Evolutionary conservation across 2,329 filamentous ascomycete genomes (phyloP).

Genomic region (Nigrospora sphaerica): DNA sequence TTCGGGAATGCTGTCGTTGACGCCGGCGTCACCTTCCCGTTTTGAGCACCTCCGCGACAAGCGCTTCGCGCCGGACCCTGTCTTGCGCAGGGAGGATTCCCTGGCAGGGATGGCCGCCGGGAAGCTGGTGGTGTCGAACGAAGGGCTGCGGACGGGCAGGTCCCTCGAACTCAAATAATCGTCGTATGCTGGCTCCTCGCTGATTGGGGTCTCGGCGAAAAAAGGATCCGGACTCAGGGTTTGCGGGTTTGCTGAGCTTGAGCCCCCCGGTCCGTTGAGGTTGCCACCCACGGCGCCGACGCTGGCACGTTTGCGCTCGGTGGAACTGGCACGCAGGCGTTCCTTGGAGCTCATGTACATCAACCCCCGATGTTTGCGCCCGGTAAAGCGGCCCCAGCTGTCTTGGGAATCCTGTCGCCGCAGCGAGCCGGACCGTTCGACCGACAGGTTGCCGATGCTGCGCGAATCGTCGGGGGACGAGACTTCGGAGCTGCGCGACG

Average conservation of each 20-base stretch:
- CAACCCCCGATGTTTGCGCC: conserved; percentile 48
- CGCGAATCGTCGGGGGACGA: conserved; percentile 51
- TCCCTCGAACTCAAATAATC: conserved; percentile 9
- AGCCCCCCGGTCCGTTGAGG: conserved; percentile 28
- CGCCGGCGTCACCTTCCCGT: conserved; percentile 32
- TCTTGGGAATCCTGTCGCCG: conserved; percentile 48
- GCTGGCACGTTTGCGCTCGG: conserved; percentile 51
- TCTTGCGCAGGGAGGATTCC: conserved; percentile 61
- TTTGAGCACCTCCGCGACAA: conserved; percentile 45
- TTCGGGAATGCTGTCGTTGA: conserved; percentile 35
- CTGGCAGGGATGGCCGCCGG: conserved; percentile 49
- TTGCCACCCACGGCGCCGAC: conserved; percentile 30
- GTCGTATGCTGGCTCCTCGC: conserved; percentile 40
- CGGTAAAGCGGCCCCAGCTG: conserved; percentile 54
- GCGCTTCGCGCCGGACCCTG: conserved; percentile 44
- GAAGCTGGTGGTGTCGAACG: conserved; percentile 13
- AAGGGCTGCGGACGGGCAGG: conserved; percentile 11
- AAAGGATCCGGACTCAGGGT: conserved; percentile 36
- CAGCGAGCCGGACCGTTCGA: conserved; percentile 51
- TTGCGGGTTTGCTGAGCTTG: conserved; percentile 9
- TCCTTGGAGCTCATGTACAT: conserved; percentile 73
- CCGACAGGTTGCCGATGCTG: conserved; percentile 58
- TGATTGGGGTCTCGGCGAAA: conserved; percentile 46
- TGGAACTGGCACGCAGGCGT: conserved; percentile 54
- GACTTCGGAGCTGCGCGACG: conserved; percentile 48